Base-by-base conservation (phyloP, 805 yeast species). In the Wickerhamiella allomyrinae region DNA sequence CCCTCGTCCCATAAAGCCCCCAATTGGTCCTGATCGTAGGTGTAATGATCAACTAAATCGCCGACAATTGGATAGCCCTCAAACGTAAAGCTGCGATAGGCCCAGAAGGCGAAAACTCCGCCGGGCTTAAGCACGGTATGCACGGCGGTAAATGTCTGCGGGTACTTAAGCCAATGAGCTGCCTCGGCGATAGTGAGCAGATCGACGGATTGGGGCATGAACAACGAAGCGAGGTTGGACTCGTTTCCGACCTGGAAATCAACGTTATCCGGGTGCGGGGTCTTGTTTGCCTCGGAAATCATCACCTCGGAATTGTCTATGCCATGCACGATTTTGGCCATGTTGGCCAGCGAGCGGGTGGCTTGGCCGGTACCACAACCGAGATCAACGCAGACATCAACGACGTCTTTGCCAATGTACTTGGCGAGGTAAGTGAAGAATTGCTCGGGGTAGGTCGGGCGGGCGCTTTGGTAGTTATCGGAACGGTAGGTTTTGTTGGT, bases 1-100 rank as follows among this genome's bases (percentile, higher is more conserved):
- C 95, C 96, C 0, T 94, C 89, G 50, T 81, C 80, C 96, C 96
- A 87, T 54, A 74, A 74, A 0, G 77, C 75, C 0, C 81, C 65
- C 39, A 60, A 46, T 27, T 48, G 43, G 13, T 57, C 55, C 37
- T 70, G 71, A 7, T 59, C 68, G 49, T 76, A 77, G 7, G 72
- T 63, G 52, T 71, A 74, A 21, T 73, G 69, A 20, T 61, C 50
- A 38, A 74, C 68, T 7, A 77, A 55, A 29, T 67, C 65, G 49
- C 77, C 76, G 1, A 80, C 76, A 34, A 63, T 63, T 1, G 76
- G 74, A 47, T 57, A 61, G 5, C 70, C 67, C 45, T 65, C 60
- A 43, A 77, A 72, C 0, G 71, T 62, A 0, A 85, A 83, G 52
- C 84, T 93, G 29, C 72, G 74, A 55, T 86, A 86, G 6, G 83